These are phyloP conservation scores for Cardamine resedifolia DNA, from an alignment of 345 rosid species.

Conservation along the genomic window DNA sequence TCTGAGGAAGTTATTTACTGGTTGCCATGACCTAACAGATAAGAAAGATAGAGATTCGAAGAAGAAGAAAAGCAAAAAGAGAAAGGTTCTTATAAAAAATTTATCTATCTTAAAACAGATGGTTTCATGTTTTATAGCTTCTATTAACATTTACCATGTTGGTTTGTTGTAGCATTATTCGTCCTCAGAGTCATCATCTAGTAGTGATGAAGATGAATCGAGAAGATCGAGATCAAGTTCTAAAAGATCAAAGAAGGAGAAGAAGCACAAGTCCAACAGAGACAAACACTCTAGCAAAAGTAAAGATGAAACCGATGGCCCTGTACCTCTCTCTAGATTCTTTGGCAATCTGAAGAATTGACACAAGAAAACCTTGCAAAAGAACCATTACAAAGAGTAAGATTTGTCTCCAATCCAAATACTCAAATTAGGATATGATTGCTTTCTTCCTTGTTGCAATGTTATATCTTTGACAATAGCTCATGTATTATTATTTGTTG, in stretches of 20 bases:
- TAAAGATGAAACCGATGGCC: slow-evolving; percentile 62
- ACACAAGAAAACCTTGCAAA: slow-evolving; percentile 22
- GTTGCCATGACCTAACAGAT: slow-evolving; percentile 52
- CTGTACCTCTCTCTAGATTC: slow-evolving; percentile 89
- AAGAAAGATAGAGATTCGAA: slow-evolving; percentile 75
- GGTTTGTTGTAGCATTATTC: slow-evolving; percentile 61
- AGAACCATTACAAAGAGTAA: slow-evolving; percentile 24
- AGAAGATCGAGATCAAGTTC: slow-evolving; percentile 84
- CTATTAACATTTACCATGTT: neutral
- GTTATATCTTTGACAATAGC: slow-evolving; percentile 19
- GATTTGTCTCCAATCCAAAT: slow-evolving; percentile 17
- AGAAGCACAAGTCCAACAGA: slow-evolving; percentile 63
- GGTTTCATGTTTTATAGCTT: neutral
- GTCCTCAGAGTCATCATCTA: slow-evolving; percentile 68
- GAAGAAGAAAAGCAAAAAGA: slow-evolving; percentile 76
- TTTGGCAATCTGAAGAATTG: slow-evolving; percentile 64
- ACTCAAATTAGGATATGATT: slow-evolving; percentile 15
- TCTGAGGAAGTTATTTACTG: slow-evolving; percentile 2
- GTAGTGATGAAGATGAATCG: slow-evolving; percentile 77
- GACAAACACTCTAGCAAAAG: slow-evolving; percentile 51
- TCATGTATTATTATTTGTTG: slow-evolving; percentile 31
- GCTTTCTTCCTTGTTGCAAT: slow-evolving; percentile 26
- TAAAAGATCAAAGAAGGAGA: slow-evolving; percentile 63
- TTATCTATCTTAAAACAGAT: neutral
- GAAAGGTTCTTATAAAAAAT: slow-evolving; percentile 56